Conservation (phyloP, 2,329 filamentous ascomycete species). For the Aspergillus viridinutans region DNA sequence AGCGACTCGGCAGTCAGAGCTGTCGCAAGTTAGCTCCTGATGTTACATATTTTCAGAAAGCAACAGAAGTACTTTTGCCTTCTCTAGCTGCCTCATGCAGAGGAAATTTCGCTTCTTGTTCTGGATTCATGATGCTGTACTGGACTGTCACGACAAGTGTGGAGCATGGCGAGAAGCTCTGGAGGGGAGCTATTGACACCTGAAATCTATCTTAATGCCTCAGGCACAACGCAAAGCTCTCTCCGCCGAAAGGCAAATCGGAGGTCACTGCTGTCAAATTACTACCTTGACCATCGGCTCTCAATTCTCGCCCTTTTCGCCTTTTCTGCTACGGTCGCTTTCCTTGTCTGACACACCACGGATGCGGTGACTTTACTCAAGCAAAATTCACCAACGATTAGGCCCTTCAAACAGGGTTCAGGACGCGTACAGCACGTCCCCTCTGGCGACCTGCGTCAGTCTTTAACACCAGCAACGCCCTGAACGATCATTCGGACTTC, state of each 20-base stretch:
- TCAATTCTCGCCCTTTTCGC: not conserved
- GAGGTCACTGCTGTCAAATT: not conserved
- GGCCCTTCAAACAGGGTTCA: slow-evolving; percentile 6
- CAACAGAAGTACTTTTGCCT: slow-evolving; percentile 63
- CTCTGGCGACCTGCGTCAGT: not conserved
- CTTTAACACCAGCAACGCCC: not conserved
- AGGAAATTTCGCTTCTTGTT: slow-evolving; percentile 63
- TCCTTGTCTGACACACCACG: not conserved
- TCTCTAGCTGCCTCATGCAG: slow-evolving; percentile 85
- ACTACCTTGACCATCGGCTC: not conserved
- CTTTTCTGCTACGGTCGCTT: not conserved
- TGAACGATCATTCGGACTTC: not conserved
- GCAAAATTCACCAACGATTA: not conserved
- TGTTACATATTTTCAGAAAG: not conserved
- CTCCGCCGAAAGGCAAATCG: slow-evolving; percentile 12
- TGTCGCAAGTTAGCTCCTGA: slow-evolving; percentile 37
- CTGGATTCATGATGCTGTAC: slow-evolving; percentile 34
- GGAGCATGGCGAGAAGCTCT: not conserved
- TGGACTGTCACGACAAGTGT: not conserved
- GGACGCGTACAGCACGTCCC: slow-evolving; percentile 15
- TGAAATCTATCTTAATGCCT: slow-evolving; percentile 1
- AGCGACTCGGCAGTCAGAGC: slow-evolving; percentile 70
- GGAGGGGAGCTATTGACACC: not conserved
- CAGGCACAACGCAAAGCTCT: slow-evolving; percentile 10
- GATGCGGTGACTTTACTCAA: not conserved